These are phyloP conservation scores for Diaporthe citrichinensis DNA, from an alignment of 2,329 filamentous ascomycete genomes.

Conservation along the genomic window DNA sequence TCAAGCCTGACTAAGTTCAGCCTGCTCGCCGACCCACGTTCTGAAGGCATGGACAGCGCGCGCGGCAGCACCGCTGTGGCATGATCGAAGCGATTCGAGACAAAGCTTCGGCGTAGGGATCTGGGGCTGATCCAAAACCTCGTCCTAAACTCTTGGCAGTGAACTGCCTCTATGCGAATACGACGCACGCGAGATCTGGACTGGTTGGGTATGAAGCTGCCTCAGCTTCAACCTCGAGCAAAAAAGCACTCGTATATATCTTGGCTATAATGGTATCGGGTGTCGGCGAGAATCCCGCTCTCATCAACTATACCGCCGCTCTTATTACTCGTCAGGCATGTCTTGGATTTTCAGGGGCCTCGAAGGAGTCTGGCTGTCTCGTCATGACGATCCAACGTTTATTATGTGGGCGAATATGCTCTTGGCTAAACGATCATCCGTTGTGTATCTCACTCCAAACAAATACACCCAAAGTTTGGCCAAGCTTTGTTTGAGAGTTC, in stretches of 20 bases:
- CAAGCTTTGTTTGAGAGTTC: not conserved
- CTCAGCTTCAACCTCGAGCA: not conserved
- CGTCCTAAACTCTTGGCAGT: not conserved
- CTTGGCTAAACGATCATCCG: not conserved
- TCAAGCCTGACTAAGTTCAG: not conserved
- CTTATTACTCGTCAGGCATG: not conserved
- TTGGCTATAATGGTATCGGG: not conserved
- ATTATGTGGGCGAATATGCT: not conserved
- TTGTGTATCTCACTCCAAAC: not conserved
- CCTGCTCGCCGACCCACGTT: not conserved
- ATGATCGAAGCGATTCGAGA: not conserved
- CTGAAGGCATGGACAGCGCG: not conserved
- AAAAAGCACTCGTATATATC: not conserved
- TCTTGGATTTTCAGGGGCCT: not conserved
- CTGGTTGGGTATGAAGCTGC: not conserved
- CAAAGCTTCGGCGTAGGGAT: not conserved
- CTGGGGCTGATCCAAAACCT: not conserved
- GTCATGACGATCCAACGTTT: not conserved
- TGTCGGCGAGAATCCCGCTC: too few species aligned
- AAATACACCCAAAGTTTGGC: not conserved
- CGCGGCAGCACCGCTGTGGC: not conserved
- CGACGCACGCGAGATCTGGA: not conserved
- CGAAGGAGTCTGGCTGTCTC: too few species aligned
- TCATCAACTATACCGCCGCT: not conserved
- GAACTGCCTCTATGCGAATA: not conserved